Conservation (phyloP, 371 early-diverging fungal genomes). For the Funneliformis caledonium region DNA sequence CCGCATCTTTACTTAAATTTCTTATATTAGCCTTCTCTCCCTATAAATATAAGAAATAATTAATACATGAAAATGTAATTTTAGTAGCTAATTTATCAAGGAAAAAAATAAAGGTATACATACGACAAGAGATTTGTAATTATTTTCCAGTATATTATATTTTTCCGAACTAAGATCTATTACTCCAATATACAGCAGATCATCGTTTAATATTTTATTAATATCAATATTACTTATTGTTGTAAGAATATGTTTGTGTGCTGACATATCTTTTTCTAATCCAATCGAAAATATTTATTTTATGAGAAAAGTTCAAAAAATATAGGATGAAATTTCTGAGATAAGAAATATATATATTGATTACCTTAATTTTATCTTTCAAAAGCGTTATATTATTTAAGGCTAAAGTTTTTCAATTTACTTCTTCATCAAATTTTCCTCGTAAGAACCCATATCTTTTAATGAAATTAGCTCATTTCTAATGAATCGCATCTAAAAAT, state of each 20-base stretch:
- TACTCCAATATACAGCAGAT: background rate
- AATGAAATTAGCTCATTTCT: background rate
- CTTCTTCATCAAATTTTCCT: background rate
- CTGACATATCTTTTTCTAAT: background rate
- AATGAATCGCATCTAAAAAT: background rate
- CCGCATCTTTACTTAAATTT: no score
- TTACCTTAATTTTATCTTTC: background rate
- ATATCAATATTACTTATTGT: constrained; percentile 3
- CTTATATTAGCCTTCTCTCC: no score
- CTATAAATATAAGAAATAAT: background rate
- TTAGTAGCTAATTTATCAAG: background rate
- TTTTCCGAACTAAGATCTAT: background rate
- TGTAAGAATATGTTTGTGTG: background rate
- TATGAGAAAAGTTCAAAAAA: background rate
- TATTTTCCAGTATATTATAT: constrained; percentile 5
- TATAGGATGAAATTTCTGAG: background rate
- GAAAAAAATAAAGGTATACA: background rate
- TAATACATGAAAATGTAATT: background rate
- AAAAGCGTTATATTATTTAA: background rate
- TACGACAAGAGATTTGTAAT: constrained; percentile 8
- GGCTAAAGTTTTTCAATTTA: background rate
- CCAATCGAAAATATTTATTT: background rate
- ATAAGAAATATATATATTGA: background rate
- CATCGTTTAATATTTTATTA: background rate
- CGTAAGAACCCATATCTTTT: background rate